Evolutionary conservation across 495 filamentous ascomycete species (phyloP).

Genomic region (Hypoxylon crocopeplum): DNA sequence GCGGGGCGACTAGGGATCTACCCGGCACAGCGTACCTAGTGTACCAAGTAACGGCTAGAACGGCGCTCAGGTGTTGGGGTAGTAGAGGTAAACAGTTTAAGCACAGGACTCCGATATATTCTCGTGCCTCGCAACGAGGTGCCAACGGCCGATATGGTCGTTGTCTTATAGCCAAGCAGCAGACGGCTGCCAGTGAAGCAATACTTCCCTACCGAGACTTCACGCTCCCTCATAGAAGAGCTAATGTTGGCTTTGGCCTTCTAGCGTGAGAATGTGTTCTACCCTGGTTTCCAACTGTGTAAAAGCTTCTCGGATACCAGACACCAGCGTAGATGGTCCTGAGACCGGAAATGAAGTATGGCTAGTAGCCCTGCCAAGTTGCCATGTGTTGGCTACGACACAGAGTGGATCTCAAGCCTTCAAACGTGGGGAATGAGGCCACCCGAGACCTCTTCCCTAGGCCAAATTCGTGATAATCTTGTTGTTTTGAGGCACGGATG

Average conservation of each 20-base stretch:
- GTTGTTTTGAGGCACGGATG: conserved; percentile 21
- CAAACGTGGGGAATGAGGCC: conserved; percentile 35
- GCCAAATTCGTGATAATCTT: conserved; percentile 8
- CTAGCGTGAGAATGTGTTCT: too few relatives aligned
- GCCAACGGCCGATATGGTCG: too few relatives aligned
- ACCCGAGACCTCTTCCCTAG: conserved; percentile 5
- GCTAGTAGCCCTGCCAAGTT: conserved; percentile 30
- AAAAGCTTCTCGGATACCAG: conserved; percentile 16
- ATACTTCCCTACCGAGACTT: too few relatives aligned
- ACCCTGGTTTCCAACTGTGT: background rate
- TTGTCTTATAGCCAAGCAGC: too few relatives aligned
- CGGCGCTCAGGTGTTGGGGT: too few relatives aligned
- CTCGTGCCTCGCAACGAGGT: too few relatives aligned
- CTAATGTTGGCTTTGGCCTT: too few relatives aligned
- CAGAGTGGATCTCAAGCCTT: conserved; percentile 22
- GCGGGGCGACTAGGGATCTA: conserved; percentile 22
- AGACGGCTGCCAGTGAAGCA: too few relatives aligned
- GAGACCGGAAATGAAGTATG: conserved; percentile 30
- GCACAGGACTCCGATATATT: too few relatives aligned
- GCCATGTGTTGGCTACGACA: conserved; percentile 26
- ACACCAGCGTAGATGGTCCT: conserved; percentile 20
- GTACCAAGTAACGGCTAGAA: too few relatives aligned
- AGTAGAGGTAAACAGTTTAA: too few relatives aligned
- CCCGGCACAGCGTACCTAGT: conserved; percentile 5
- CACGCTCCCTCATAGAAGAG: too few relatives aligned